Evolutionary conservation across 2,329 filamentous ascomycete species (phyloP).

Genomic region (Sordariomycetes sp.): DNA sequence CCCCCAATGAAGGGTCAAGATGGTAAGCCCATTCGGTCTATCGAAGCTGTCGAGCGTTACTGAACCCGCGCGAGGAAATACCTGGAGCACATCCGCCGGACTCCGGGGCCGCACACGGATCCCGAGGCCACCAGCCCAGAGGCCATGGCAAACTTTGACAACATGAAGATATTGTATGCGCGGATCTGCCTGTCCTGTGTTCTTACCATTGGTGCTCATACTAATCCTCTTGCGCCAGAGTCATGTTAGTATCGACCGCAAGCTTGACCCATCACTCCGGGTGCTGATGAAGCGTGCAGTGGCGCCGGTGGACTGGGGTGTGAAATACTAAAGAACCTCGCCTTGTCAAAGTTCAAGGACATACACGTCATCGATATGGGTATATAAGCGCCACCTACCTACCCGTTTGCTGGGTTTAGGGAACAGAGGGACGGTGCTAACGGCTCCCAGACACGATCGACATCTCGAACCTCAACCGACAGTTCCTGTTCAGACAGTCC

Average conservation of each 20-base stretch:
- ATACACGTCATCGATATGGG: slow-evolving; percentile 99
- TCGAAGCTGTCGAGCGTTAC: slow-evolving; percentile 6
- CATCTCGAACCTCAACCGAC: slow-evolving; percentile 93
- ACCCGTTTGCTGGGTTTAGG: neutral
- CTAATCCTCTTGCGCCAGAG: slow-evolving; percentile 21
- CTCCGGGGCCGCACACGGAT: slow-evolving; percentile 72
- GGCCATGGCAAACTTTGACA: slow-evolving; percentile 46
- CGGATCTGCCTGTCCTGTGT: neutral
- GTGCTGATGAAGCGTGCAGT: slow-evolving; percentile 32
- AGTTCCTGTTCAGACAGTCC: slow-evolving; percentile 85
- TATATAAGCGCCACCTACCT: slow-evolving; percentile 22
- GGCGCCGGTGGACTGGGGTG: slow-evolving; percentile 91
- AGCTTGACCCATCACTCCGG: slow-evolving; percentile 7
- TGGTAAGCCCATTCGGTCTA: neutral
- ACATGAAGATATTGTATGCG: slow-evolving; percentile 64
- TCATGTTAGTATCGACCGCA: slow-evolving; percentile 30
- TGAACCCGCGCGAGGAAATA: slow-evolving; percentile 57
- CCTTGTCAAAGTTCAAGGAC: slow-evolving; percentile 88
- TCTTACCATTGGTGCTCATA: neutral
- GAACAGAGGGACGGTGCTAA: slow-evolving; percentile 2
- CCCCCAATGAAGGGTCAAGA: slow-evolving; percentile 1
- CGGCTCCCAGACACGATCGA: slow-evolving; percentile 74
- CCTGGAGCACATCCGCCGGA: slow-evolving; percentile 69
- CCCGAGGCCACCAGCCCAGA: slow-evolving; percentile 42
- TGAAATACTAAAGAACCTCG: slow-evolving; percentile 93